phyloP scores from a whole-genome alignment of 768 basidiomycete genomes.

The Lyophyllum atratum region DNA sequence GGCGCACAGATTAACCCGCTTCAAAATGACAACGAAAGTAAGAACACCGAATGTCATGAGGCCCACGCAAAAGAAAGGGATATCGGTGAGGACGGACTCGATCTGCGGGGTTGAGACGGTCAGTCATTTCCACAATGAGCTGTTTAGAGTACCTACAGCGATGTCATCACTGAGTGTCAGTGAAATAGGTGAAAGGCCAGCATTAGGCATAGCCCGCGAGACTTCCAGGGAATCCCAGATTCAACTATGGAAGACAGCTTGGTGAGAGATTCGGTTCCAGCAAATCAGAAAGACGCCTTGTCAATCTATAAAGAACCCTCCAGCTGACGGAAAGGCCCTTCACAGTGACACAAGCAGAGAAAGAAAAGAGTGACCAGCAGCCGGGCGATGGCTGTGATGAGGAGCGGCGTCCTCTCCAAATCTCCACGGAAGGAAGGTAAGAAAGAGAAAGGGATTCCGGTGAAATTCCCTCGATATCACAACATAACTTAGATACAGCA shows the following conservation, averaged over 20 bases:
- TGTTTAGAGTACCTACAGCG: slow-evolving; percentile 38
- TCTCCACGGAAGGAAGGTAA: slow-evolving; percentile 1
- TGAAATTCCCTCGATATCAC: background rate
- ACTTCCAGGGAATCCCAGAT: slow-evolving; percentile 5
- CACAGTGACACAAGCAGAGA: background rate
- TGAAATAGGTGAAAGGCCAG: background rate
- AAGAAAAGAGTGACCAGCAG: slow-evolving; percentile 9
- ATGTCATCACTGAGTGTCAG: slow-evolving; percentile 28
- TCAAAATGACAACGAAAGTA: slow-evolving; percentile 54
- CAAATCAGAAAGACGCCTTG: background rate
- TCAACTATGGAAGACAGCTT: background rate
- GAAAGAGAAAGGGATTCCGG: background rate
- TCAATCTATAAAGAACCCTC: background rate
- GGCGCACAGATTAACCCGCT: slow-evolving; percentile 52
- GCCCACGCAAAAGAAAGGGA: slow-evolving; percentile 69
- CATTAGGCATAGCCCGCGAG: slow-evolving; percentile 10
- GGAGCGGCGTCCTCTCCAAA: background rate
- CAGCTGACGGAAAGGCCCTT: background rate
- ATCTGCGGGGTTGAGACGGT: slow-evolving; percentile 38
- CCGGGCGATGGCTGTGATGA: slow-evolving; percentile 3
- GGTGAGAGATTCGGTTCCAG: background rate
- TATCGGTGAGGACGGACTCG: slow-evolving; percentile 57
- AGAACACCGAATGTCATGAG: slow-evolving; percentile 64
- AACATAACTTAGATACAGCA: background rate
- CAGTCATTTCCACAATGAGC: background rate